Base-by-base conservation (phyloP, 177 flowering plant genomes). In the Vitis hybrid region DNA sequence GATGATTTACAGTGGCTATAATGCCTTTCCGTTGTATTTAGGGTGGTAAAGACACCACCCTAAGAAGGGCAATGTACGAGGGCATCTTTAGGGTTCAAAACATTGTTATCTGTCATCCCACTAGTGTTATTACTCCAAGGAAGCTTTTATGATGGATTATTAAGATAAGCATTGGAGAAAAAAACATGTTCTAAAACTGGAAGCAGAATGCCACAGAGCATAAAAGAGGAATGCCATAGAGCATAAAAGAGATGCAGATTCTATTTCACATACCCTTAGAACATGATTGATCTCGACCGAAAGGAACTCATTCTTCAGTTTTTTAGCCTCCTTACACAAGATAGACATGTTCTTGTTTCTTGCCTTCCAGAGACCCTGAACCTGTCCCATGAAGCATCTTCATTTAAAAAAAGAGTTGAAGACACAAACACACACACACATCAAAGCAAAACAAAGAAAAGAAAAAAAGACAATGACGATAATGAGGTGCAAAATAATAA, bases 251-350 rank as follows among this genome's bases (percentile, higher is more conserved):
- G n/a, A 38, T n/a, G 7, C 22, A 47, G 28, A 54, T 20, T 56
- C 19, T 55, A 73, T 11, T 55, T 3, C 24, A 75, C 80, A 38
- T 76, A 92, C 97, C 91, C 98, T 83, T n/a, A 77, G 68, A 69
- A 95, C 84, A 78, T 92, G 97, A 77, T 49, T 66, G 74, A 95
- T 87, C 80, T 89, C 59, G 66, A 90, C 89, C 0, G 90, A 93
- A 4, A 50, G 54, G 76, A 90, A 91, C 70, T 79, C 79, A 12
- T 82, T 71, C 82, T 74, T 86, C 77, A 95, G 86, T 67, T 76
- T 74, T 73, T 78, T 85, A 17, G 83, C 94, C 74, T 84, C 82
- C 50, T 77, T 76, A 69, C 64, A 86, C 81, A 90, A 82, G 13
- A 63, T 68, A 50, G 87, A 31, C 76, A 95, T 82, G 79, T 83